Conservation (phyloP, 2,329 filamentous ascomycete genomes). For the Cryphonectria japonica region DNA sequence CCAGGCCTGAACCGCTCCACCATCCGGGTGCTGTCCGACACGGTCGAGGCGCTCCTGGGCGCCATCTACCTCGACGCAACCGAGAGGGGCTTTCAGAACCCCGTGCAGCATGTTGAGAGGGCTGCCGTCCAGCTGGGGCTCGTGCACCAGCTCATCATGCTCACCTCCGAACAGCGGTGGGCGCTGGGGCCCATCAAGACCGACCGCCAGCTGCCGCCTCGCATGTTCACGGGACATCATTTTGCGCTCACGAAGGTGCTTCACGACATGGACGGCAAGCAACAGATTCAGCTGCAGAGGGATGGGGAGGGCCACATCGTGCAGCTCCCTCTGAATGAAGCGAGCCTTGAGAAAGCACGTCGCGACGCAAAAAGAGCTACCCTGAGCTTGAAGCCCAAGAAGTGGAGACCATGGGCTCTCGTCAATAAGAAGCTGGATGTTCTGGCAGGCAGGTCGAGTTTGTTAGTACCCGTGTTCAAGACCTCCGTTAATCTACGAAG, state of each 20-base stretch:
- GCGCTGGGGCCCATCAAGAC: background rate
- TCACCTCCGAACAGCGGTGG: constrained; percentile 7
- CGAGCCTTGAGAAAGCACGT: background rate
- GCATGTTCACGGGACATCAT: constrained; percentile 21
- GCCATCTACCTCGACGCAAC: constrained; percentile 22
- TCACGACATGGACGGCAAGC: background rate
- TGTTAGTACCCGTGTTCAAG: background rate
- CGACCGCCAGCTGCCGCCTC: background rate
- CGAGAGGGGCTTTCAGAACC: background rate
- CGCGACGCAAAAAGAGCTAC: background rate
- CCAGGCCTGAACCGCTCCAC: background rate
- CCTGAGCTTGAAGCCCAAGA: background rate
- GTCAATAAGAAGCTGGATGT: background rate
- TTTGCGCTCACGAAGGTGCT: constrained; percentile 8
- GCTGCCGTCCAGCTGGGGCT: constrained; percentile 15
- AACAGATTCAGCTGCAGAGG: background rate
- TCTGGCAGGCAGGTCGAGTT: no score
- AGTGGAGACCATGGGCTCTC: background rate
- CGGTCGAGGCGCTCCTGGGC: constrained; percentile 23
- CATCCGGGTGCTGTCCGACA: constrained; percentile 10
- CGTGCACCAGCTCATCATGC: constrained; percentile 5
- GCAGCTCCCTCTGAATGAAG: no score
- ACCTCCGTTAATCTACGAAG: background rate
- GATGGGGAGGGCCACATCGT: background rate
- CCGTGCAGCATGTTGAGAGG: background rate